Conservation (phyloP, 331 rosid species). For the Arachis monticola region DNA sequence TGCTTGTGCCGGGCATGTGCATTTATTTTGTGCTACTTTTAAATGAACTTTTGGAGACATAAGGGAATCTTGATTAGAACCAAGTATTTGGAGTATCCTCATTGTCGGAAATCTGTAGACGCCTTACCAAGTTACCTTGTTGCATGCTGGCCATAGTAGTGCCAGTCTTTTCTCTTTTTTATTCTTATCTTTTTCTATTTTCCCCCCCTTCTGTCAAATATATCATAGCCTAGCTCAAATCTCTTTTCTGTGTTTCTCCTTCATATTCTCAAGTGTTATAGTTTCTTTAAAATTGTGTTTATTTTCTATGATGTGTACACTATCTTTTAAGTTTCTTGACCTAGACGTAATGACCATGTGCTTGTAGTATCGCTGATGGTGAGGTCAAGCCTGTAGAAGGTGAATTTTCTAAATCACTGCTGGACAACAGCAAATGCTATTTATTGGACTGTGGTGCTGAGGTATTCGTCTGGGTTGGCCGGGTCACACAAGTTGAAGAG, state of each 20-base stretch:
- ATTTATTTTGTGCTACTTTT: conserved; percentile 15
- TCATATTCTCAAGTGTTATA: conserved; percentile 16
- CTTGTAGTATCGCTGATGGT: conserved; percentile 69
- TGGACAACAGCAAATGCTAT: conserved; percentile 91
- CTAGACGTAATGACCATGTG: conserved; percentile 25
- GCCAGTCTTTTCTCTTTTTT: no score
- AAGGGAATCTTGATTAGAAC: conserved; percentile 1
- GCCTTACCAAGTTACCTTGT: neutral
- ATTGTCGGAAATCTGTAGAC: conserved; percentile 29
- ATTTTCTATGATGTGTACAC: conserved; percentile 20
- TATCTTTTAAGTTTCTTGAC: conserved; percentile 36
- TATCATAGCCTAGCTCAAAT: neutral
- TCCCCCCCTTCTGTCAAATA: neutral
- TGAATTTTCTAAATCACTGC: conserved; percentile 77
- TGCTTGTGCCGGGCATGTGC: conserved; percentile 17
- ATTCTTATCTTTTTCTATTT: no score
- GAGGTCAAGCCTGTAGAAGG: conserved; percentile 72
- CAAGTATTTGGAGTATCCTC: conserved; percentile 20
- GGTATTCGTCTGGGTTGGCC: conserved; percentile 92
- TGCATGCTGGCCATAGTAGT: no score
- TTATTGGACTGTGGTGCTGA: conserved; percentile 91
- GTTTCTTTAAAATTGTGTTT: conserved; percentile 17
- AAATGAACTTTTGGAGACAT: neutral
- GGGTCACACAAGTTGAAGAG: conserved; percentile 91
- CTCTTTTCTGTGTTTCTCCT: conserved; percentile 5